phyloP scores from a whole-genome alignment of 164 flowering plant species.

The Magnolia sinica region DNA sequence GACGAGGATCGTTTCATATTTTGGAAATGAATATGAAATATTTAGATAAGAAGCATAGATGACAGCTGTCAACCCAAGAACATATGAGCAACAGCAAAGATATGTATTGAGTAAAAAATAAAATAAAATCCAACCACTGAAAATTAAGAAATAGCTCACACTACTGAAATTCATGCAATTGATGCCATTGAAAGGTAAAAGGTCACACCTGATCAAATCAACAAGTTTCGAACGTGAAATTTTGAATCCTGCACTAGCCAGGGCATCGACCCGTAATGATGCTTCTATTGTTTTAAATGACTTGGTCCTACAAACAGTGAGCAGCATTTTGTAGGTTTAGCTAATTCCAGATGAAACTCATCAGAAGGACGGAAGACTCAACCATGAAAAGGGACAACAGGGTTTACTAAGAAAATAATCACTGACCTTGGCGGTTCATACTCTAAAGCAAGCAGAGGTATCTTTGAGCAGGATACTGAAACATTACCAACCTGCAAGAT shows the following conservation, averaged over 20 bases:
- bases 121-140: neutral
- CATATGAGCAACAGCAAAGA: neutral
- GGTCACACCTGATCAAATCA: constrained; percentile 65
- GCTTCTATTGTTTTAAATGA: constrained; percentile 69
- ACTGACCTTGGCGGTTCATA: constrained; percentile 84
- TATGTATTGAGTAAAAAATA: neutral
- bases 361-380: constrained; percentile 1
- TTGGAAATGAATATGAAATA: neutral
- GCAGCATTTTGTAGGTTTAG: neutral
- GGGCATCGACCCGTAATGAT: constrained; percentile 77
- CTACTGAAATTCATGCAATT: neutral
- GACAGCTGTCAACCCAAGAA: neutral
- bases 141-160: neutral
- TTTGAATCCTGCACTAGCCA: constrained; percentile 95
- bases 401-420: neutral
- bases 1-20: neutral
- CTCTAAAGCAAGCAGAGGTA: constrained; percentile 78
- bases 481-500: constrained; percentile 75
- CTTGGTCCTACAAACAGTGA: constrained; percentile 50
- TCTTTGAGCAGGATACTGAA: constrained; percentile 67
- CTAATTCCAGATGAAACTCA: neutral
- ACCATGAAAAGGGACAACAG: constrained; percentile 4
- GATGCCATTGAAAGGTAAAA: neutral
- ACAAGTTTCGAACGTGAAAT: constrained; percentile 85
- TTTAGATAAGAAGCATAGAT: neutral